Percentiles rank a stretch among this genome's conserved stretches.
Evolutionary conservation across 192 early-diverging fungal genomes (phyloP).

Genomic region (Backusella tuberculispora): DNA sequence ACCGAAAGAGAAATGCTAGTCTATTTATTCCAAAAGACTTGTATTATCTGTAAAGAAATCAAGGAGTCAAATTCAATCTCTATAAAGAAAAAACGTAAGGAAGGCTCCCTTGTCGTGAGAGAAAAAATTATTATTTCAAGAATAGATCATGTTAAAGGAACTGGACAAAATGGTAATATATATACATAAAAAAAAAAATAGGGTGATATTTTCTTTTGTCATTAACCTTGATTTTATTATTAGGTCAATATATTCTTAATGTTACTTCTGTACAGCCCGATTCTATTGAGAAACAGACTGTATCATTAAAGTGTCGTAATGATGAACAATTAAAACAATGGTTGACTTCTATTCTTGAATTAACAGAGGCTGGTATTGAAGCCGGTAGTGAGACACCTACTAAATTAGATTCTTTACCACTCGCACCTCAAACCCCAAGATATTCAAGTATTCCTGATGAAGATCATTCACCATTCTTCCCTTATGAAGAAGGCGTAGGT

Average conservation of each 20-base stretch:
- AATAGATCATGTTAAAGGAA: constrained; percentile 17
- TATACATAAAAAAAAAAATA: not conserved
- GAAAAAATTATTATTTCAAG: constrained; percentile 21
- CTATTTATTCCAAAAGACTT: constrained; percentile 90
- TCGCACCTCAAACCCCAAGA: constrained; percentile 28
- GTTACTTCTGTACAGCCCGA: constrained; percentile 89
- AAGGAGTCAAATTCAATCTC: constrained; percentile 40
- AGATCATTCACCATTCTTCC: constrained; percentile 35
- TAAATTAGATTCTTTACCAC: not conserved
- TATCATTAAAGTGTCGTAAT: constrained; percentile 87
- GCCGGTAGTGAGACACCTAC: not conserved
- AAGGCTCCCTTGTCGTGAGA: constrained; percentile 37
- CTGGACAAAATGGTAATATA: constrained; percentile 1
- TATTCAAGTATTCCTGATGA: constrained; percentile 18
- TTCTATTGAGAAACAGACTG: constrained; percentile 72
- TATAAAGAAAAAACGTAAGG: constrained; percentile 63
- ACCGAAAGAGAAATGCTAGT: constrained; percentile 81
- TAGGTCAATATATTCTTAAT: constrained; percentile 58
- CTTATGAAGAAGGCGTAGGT: constrained; percentile 45
- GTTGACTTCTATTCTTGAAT: constrained; percentile 39
- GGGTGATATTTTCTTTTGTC: not conserved
- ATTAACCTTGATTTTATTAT: not conserved
- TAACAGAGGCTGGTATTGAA: constrained; percentile 9
- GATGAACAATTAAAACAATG: constrained; percentile 91
- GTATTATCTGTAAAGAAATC: constrained; percentile 95